These are phyloP conservation scores for Fusarium clavum DNA, from an alignment of 2,329 filamentous ascomycete species.

Conservation along the genomic window DNA sequence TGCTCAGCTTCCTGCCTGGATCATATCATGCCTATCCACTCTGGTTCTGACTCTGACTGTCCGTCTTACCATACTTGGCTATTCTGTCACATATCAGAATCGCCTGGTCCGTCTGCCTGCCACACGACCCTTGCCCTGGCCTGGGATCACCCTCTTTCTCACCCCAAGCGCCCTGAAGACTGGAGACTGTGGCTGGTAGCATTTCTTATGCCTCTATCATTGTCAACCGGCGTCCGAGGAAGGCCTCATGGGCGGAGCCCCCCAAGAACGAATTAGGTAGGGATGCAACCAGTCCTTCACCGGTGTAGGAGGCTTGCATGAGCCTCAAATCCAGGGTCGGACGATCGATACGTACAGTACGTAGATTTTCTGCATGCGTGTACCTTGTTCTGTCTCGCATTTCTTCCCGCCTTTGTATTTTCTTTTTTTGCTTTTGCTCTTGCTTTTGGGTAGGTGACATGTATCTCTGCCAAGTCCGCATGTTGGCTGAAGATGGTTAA, in stretches of 20 bases:
- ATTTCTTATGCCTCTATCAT: background rate
- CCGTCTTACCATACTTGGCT: background rate
- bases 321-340: constrained; percentile 26
- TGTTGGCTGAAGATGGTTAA: background rate
- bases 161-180: background rate
- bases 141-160: background rate
- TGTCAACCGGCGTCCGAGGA: constrained; percentile 30
- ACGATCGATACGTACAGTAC: background rate
- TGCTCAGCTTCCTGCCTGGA: background rate
- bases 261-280: background rate
- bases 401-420: background rate
- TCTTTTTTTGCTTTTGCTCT: background rate
- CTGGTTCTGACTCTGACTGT: background rate
- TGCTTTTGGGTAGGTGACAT: background rate
- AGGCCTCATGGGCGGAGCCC: constrained; percentile 36
- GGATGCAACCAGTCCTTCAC: constrained; percentile 18
- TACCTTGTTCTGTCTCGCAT: background rate
- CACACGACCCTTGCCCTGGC: constrained; percentile 3
- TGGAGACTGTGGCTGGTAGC: background rate
- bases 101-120: background rate
- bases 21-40: constrained; percentile 7
- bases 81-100: constrained; percentile 34
- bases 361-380: background rate
- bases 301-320: constrained; percentile 34
- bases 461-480: background rate